Evolutionary conservation across 2,329 filamentous ascomycete genomes (phyloP).

Genomic region (Blastomyces gilchristii): DNA sequence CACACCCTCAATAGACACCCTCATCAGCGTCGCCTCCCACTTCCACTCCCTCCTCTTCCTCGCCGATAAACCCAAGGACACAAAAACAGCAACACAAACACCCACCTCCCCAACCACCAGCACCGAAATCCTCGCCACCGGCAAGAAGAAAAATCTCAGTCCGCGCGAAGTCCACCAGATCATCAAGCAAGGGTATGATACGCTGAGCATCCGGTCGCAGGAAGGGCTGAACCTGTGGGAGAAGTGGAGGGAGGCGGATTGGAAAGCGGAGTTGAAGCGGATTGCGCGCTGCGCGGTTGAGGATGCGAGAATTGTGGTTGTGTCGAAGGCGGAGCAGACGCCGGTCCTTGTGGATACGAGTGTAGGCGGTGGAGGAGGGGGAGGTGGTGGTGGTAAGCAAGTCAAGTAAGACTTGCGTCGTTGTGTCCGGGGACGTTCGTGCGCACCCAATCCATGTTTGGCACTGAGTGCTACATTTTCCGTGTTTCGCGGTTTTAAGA

Average conservation of each 20-base stretch:
- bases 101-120: conserved; percentile 19
- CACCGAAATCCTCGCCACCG: conserved; percentile 21
- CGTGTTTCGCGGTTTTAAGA: not conserved
- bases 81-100: conserved; percentile 15
- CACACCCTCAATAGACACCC: conserved; percentile 57
- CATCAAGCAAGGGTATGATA: conserved; percentile 95
- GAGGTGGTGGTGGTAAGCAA: not conserved
- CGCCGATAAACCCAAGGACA: conserved; percentile 41
- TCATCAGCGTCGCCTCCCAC: conserved; percentile 68
- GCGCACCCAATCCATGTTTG: not conserved
- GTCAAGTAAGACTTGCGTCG: not conserved
- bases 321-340: conserved; percentile 3
- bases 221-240: conserved; percentile 82
- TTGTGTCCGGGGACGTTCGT: not conserved
- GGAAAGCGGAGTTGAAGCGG: conserved; percentile 75
- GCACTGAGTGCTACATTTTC: not conserved
- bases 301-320: conserved; percentile 47
- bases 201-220: conserved; percentile 77
- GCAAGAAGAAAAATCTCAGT: conserved; percentile 57
- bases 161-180: conserved; percentile 76
- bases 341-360: conserved; percentile 4
- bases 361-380: not conserved
- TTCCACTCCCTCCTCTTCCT: conserved; percentile 68
- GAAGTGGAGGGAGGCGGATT: conserved; percentile 74
- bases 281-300: conserved; percentile 69